Evolutionary conservation across 345 rosid species (phyloP), one percentile per base, ranked within the genome.

Genomic region (Ceriops zippeliana): DNA sequence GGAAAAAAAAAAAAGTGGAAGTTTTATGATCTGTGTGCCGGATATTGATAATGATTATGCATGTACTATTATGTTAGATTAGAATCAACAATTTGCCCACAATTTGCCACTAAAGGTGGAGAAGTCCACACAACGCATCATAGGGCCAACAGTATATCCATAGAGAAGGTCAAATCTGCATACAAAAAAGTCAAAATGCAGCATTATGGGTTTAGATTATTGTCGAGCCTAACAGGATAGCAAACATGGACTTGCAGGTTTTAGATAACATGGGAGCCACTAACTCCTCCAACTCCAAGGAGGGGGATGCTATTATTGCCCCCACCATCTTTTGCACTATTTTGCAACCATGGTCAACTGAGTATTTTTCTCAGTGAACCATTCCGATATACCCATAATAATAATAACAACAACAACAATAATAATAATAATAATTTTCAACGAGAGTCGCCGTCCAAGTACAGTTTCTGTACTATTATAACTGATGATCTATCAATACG

Each of bases 11-110:
- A 42, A 42, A 3, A 9, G 0, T 0, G 49, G 21, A 54, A 54
- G 56, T 49, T n/a, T 9, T 21, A 56, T 22, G 32, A 67, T 65
- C 47, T 30, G 22, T 30, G 22, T 22, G 9, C 22, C 52, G 5
- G 28, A 61, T 19, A n/a, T 61, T 37, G 51, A 32, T 72, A 67
- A 76, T 79, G 67, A 79, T 75, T 69, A 70, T 62, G 20, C 61
- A 65, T 58, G 77, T 79, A 72, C 73, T 11, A 42, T 42, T 13
- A 42, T 3, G 49, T 42, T 13, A 42, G 22, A 54, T 42, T 13
- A 42, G 22, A 54, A 75, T 59, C 46, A 54, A 66, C 56, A 70
- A 53, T 28, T 47, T 65, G 62, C 61, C 59, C 21, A 26, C 9
- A 67, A 32, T 42, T 42, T 67, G 57, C 79, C 42, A 68, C 57